Evolutionary conservation across 2,329 filamentous ascomycete genomes (phyloP), one percentile per base, ranked within the genome.

Genomic region (Byssothecium circinans): DNA sequence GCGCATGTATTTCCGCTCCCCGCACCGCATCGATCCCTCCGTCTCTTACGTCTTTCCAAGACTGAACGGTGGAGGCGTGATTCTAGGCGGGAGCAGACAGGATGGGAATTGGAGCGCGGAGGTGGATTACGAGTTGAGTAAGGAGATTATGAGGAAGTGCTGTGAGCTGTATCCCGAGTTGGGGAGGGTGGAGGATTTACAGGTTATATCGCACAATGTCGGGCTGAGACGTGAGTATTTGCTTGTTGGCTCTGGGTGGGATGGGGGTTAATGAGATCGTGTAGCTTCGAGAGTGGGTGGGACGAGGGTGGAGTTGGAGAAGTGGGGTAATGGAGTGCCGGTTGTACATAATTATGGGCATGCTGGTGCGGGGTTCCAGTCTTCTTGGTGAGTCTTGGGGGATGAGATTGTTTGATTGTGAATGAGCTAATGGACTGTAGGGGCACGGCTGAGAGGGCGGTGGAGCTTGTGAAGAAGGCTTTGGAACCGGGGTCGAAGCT

Each of bases 11-110:
- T 69, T 76, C 54, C 71, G 74, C 29, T 69, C 70, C 0, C 73
- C 73, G 2, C 65, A 68, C 22, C 67, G 75, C 20, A 64, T 75
- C 12, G 70, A 74, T 43, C 70, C 69, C 17, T 68, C 73, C 15
- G 72, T 69, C 0, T 74, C 74, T 0, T 76, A 78, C 47, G 64
- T 78, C 6, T 77, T 78, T 50, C 74, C 73, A 2, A 64, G 75
- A 2, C 66, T 70, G 1, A 62, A 72, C 5, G 81, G 84, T n/a
- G 91, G 91, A 18, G 91, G 91, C 12, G 92, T 89, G 0, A 80
- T 96, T 32, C 75, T 96, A 1, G 91, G 91, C 19, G 91, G 91
- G 1, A 91, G 86, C 36, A 88, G 94, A 58, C 84, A 91, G 67
- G 83, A 87, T 58, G 81, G 85, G 35, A 86, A 87, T 62, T 96